Base-by-base conservation (phyloP, 257 asterid genomes). In the Linaria vulgaris region DNA sequence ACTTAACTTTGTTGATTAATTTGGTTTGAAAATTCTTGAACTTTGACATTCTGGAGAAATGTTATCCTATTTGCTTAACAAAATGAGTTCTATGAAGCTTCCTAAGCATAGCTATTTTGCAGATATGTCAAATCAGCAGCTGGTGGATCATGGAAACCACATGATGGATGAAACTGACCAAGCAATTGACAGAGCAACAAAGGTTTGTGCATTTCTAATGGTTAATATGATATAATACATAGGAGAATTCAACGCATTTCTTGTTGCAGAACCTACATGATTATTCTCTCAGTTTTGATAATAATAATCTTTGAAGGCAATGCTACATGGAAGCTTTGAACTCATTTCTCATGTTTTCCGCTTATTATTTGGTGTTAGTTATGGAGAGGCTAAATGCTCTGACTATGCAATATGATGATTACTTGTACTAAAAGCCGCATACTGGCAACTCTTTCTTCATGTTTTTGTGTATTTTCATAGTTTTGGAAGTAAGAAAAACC, bases 161-260 rank as follows among this genome's bases (percentile, higher is more conserved):
- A 87, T 79, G 96, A 90, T 90, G 96, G 91, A 87, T 74, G 95
- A 94, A 80, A 90, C 97, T 50, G 97, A 94, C 75, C 92, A 90
- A 76, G 86, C 81, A 61, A 90, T 94, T 69, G 95, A 94, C 72
- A 75, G 99, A 71, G 88, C 99, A 22, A 73, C 84, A 78, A 85
- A 94, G 91, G 99, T 85, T 41, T 56, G 70, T 72, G 65, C 30
- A 49, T 64, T 69, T 69, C 38, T n/a, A 34, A 61, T 58, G 67
- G 54, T 9, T 44, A 16, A 12, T 34, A 41, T 38, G 64, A 48
- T 71, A 53, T 61, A 48, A 51, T 48, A 54, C 59, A 23, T 49
- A 37, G 54, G 59, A 59, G 30, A 66, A 27, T 61, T 49, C 52
- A 24, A 61, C 21, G 38, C 49, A 44, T 71, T 37, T 53, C 50